Evolutionary conservation across 306 rosid species (phyloP), one percentile per base, ranked within the genome.

Genomic region (Sphenostylis stenocarpa): DNA sequence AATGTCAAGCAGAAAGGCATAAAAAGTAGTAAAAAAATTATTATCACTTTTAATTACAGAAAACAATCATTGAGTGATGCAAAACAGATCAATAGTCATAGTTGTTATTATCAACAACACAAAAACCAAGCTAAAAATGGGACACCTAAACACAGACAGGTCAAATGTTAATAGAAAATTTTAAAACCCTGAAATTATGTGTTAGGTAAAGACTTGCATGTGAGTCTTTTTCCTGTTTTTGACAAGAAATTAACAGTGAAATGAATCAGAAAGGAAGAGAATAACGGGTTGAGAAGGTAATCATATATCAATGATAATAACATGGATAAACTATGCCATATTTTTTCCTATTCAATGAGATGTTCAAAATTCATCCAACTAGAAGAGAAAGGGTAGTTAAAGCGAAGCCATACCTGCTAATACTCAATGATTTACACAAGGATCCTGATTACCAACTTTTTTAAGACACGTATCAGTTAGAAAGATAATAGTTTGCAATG

Each of bases 1-100:
- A 49, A 3, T 48, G n/a, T 2, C 28, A 28, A 69, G 16, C 15
- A 1, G 7, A 20, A 67, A 23, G 55, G 5, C 43, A 44, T 16
- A 24, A 3, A 39, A 39, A 36, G 41, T 3, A 33, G 4, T 39
- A 29, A 45, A 38, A 24, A 11, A 4, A 39, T 5, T 33, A 33
- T 33, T 31, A 31, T 31, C 36, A 2, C 36, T 31, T 3, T 38
- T 38, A 38, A 10, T 49, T 19, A 20, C 11, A 0, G 9, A 64
- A 39, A 55, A 21, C 43, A 72, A 44, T 73, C 44, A 80, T 64
- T 43, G 21, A 56, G 31, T 56, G 76, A 36, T 6, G 70, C 65
- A n/a, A 65, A 4, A 41, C 2, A 55, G 17, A 39, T 2, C 73
- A 21, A 64, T 55, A 17, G 13, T 63, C 62, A 17, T 20, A 58